Conservation (phyloP, 2,329 filamentous ascomycete genomes). For the Ceratocystis diversiconidia region DNA sequence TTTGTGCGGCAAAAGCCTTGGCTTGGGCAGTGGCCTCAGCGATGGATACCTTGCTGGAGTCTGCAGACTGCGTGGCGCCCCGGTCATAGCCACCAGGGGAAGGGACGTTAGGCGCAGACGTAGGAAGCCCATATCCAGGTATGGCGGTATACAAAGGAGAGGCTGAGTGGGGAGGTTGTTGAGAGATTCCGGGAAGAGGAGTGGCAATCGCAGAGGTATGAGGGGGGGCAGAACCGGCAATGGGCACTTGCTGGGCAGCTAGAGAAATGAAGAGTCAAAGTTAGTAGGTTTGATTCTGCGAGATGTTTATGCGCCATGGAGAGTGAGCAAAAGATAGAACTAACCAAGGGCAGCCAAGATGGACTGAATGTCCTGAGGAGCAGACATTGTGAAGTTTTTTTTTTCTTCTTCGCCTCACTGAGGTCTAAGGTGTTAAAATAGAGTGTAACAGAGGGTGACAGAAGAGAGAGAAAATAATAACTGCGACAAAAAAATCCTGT, state of each 20-base stretch:
- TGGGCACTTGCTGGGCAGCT: constrained; percentile 16
- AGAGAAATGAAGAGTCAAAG: background rate
- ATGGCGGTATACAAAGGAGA: constrained; percentile 10
- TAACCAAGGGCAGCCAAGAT: constrained; percentile 37
- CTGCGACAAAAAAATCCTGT: background rate
- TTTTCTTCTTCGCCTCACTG: background rate
- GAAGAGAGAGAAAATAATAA: background rate
- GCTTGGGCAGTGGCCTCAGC: constrained; percentile 69
- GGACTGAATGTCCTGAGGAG: constrained; percentile 31
- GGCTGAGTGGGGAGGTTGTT: constrained; percentile 12
- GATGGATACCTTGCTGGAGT: background rate
- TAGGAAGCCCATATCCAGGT: constrained; percentile 8
- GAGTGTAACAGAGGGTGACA: background rate
- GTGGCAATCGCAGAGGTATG: background rate
- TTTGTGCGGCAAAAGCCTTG: constrained; percentile 66
- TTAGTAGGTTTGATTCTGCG: background rate
- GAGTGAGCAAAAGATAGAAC: constrained; percentile 5
- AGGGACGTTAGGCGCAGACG: constrained; percentile 7
- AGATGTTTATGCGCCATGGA: background rate
- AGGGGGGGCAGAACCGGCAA: constrained; percentile 6
- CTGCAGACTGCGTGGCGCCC: constrained; percentile 2
- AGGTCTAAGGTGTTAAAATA: background rate
- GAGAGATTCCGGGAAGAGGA: constrained; percentile 9
- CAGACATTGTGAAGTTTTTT: constrained; percentile 14
- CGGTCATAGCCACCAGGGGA: background rate